Base-by-base conservation (phyloP, 176 grass and related monocot genomes). In the Cymbopogon citratus region DNA sequence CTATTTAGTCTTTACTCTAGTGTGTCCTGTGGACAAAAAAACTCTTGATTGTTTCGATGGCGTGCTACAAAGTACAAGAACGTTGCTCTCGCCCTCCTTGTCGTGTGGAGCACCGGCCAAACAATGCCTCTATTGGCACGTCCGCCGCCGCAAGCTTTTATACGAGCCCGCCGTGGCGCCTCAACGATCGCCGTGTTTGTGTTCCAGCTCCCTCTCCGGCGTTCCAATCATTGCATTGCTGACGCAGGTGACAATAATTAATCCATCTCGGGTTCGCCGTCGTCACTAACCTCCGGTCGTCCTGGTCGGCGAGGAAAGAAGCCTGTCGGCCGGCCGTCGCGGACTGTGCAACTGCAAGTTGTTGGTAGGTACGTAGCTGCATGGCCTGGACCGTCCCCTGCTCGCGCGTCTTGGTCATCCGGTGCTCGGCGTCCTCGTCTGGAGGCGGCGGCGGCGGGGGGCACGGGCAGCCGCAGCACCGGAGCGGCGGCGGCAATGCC, bases 1-100 rank as follows among this genome's bases (percentile, higher is more conserved):
- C n/a, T n/a, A n/a, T n/a, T n/a, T n/a, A n/a, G n/a, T n/a, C n/a
- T n/a, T n/a, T n/a, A n/a, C n/a, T n/a, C n/a, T n/a, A n/a, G n/a
- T n/a, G n/a, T n/a, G n/a, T n/a, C n/a, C n/a, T n/a, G n/a, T n/a
- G n/a, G n/a, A n/a, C n/a, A n/a, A n/a, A n/a, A n/a, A n/a, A n/a
- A n/a, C n/a, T n/a, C 71, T 88, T 80, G 81, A 61, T 84, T 62
- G 12, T 78, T 60, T 77, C 87, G 81, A 69, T 23, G 79, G 79
- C 14, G 52, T 31, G 85, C 63, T 51, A 19, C 73, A 46, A 60
- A 74, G 28, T 74, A 67, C 75, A 80, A 84, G 69, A 15, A 39
- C 15, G 62, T 68, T 60, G 75, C 69, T 29, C 74, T 84, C 61
- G 23, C 7, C 19, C 29, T 66, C 69, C 48, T 52, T 83, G 88